Conservation (phyloP, 2,329 filamentous ascomycete genomes). For the Colletotrichum filicis region DNA sequence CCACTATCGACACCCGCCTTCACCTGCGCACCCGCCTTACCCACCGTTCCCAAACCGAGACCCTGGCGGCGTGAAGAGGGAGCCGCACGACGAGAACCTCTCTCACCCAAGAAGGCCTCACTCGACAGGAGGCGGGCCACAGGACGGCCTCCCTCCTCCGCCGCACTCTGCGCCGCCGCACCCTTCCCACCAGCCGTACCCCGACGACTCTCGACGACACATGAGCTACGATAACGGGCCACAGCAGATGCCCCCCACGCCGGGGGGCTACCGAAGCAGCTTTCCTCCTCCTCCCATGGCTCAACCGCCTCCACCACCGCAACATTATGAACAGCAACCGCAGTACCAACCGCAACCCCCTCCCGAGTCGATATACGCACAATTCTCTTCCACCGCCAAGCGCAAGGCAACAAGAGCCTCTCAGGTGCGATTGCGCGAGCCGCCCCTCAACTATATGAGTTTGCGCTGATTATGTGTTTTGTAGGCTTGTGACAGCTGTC, state of each 20-base stretch:
- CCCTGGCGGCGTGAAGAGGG: constrained; percentile 65
- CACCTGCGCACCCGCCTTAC: constrained; percentile 57
- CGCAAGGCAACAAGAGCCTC: constrained; percentile 74
- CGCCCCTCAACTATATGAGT: neutral
- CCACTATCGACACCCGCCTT: constrained; percentile 59
- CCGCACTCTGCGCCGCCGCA: constrained; percentile 45
- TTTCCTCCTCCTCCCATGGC: constrained; percentile 52
- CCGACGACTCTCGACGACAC: constrained; percentile 61
- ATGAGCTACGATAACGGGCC: constrained; percentile 63
- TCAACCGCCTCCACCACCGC: constrained; percentile 45
- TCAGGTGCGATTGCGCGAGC: constrained; percentile 56
- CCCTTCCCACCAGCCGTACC: constrained; percentile 47
- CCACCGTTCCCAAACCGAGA: constrained; percentile 60
- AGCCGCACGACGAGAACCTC: constrained; percentile 59
- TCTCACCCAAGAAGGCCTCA: constrained; percentile 61
- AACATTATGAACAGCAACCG: constrained; percentile 44
- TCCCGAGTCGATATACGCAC: constrained; percentile 53
- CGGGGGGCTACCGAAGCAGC: constrained; percentile 53
- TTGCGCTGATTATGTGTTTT: constrained; percentile 19
- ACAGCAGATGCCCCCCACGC: constrained; percentile 55
- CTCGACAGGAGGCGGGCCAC: constrained; percentile 56
- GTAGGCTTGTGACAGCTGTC: constrained; percentile 93
- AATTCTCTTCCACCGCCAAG: constrained; percentile 61
- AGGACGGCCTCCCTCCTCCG: constrained; percentile 49
- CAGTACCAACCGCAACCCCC: constrained; percentile 41